Evolutionary conservation across 345 rosid genomes (phyloP), one percentile per base, ranked within the genome.

Genomic region (Linum lewisii): DNA sequence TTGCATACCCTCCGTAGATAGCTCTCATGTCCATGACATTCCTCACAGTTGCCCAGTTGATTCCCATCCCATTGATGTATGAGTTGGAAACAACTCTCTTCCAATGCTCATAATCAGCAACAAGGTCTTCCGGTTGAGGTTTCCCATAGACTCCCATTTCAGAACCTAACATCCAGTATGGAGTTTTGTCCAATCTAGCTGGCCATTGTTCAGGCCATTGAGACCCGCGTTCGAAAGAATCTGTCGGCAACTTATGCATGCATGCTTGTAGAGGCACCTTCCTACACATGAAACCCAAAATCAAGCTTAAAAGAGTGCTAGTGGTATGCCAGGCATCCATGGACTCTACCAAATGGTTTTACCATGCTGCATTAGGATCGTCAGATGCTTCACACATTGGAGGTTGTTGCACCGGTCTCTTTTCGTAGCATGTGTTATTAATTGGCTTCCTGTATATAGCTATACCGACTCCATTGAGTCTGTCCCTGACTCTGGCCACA

Each of bases 21-120:
- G 97, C 67, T 74, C 85, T 84, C 97, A 93, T 89, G 92, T 89
- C 99, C 97, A 93, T 93, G 66, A 81, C 92, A 74, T 82, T 89
- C 69, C 99, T 80, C 61, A 89, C 92, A 29, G 74, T 19, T 66
- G 79, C 75, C 99, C 97, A 89, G 78, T 87, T 81, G 59, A 93
- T 81, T 61, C 96, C 97, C 61, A 93, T 59, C 44, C 96, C 97
- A 53, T 66, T 87, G 42, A 85, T 67, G 73, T 93, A 93, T 16
- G 97, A 84, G 66, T 84, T 82, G 59, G 85, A 79, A 54, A 93
- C 96, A 18, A 89, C 96, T 21, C 82, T 79, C 68, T 89, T 89
- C 99, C 99, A 93, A 64, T 87, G 97, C 64, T 85, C 74, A 64
- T 77, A 59, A 72, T 93, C 99, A 45, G 83, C 78, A 7, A 71